Evolutionary conservation across 169 alveolate genomes (phyloP).

Genomic region (Plasmodium chabaudi): DNA sequence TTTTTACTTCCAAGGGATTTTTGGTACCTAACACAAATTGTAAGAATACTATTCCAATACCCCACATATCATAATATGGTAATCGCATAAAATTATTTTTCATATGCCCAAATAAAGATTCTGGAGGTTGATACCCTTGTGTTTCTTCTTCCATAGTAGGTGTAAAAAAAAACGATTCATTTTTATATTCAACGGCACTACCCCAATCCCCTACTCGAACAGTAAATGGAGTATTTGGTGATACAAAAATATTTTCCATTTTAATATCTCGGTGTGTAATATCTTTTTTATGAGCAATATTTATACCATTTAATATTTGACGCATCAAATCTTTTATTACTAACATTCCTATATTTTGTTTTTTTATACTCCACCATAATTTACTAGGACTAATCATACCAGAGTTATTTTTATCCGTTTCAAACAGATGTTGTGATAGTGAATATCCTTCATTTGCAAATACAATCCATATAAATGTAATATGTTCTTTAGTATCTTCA

Average conservation of each 20-base stretch:
- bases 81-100: slow-evolving; percentile 50
- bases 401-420: slow-evolving; percentile 19
- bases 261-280: slow-evolving; percentile 72
- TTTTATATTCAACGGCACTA: slow-evolving; percentile 57
- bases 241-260: slow-evolving; percentile 73
- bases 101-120: slow-evolving; percentile 73
- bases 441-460: slow-evolving; percentile 76
- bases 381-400: slow-evolving; percentile 54
- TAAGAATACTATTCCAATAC: slow-evolving; percentile 54
- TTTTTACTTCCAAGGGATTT: slow-evolving; percentile 68
- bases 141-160: slow-evolving; percentile 67
- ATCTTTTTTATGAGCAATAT: slow-evolving; percentile 43
- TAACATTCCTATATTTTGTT: slow-evolving; percentile 70
- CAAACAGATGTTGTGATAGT: slow-evolving; percentile 30
- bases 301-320: slow-evolving; percentile 66
- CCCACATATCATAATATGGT: slow-evolving; percentile 76
- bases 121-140: slow-evolving; percentile 75
- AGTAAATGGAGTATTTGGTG: slow-evolving; percentile 59
- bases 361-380: slow-evolving; percentile 75
- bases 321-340: slow-evolving; percentile 47
- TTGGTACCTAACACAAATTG: slow-evolving; percentile 70
- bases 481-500: slow-evolving; percentile 18
- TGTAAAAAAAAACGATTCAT: slow-evolving; percentile 21
- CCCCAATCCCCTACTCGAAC: slow-evolving; percentile 77
- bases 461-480: slow-evolving; percentile 46